These are phyloP conservation scores for Zelopaecilomyces penicillatus DNA, from an alignment of 2,329 filamentous ascomycete species.

Conservation along the genomic window DNA sequence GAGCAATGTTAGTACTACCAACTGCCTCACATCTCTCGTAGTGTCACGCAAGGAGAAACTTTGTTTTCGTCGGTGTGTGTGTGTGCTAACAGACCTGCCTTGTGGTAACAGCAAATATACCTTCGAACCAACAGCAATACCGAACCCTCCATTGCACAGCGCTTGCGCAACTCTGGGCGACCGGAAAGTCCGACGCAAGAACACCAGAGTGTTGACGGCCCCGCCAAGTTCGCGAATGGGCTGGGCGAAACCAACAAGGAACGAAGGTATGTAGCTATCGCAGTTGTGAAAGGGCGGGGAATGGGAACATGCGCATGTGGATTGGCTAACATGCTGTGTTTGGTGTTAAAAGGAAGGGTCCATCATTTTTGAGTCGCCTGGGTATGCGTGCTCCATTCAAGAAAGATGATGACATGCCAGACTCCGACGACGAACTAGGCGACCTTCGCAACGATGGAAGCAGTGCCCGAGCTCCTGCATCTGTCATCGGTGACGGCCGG, in stretches of 20 bases:
- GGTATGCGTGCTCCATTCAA: conserved; percentile 67
- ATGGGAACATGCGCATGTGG: neutral
- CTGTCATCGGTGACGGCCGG: conserved; percentile 55
- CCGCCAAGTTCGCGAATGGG: conserved; percentile 26
- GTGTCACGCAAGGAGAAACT: no score
- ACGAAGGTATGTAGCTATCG: conserved; percentile 46
- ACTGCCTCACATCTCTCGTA: neutral
- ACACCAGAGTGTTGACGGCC: conserved; percentile 32
- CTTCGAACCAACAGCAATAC: conserved; percentile 28
- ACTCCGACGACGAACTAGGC: conserved; percentile 63
- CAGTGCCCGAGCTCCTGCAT: conserved; percentile 74
- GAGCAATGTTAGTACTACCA: conserved; percentile 16
- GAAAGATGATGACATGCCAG: conserved; percentile 49
- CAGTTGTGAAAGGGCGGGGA: no score
- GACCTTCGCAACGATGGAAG: conserved; percentile 66
- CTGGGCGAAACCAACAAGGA: conserved; percentile 46
- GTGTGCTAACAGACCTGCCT: neutral
- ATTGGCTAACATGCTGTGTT: conserved; percentile 7
- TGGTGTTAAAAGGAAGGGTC: conserved; percentile 57
- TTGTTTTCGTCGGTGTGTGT: no score
- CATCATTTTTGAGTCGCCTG: conserved; percentile 80
- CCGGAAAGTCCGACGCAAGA: conserved; percentile 44
- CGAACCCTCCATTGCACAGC: conserved; percentile 43
- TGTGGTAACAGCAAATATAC: conserved; percentile 28
- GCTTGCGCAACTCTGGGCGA: conserved; percentile 42